These are phyloP conservation scores for Gnaphalium uliginosum DNA, from an alignment of 129 eudicot genomes.

Conservation along the genomic window DNA sequence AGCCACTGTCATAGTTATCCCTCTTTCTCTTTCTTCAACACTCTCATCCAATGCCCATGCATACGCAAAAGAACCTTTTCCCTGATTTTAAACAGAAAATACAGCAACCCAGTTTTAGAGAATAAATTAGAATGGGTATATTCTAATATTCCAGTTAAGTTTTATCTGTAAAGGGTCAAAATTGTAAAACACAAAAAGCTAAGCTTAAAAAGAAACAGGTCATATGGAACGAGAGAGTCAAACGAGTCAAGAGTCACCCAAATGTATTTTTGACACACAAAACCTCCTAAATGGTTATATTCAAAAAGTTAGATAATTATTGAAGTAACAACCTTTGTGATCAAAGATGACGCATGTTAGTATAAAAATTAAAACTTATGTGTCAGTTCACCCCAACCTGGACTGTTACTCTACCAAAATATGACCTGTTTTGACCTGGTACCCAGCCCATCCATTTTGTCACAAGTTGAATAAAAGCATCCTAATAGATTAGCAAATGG, in stretches of 20 bases:
- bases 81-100: slow-evolving; percentile 40
- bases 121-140: neutral
- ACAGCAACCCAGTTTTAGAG: slow-evolving; percentile 4
- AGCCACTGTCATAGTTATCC: slow-evolving; percentile 95
- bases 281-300: neutral
- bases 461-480: neutral
- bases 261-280: neutral
- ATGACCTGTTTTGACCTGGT: neutral
- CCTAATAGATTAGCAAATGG: neutral
- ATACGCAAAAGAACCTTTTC: slow-evolving; percentile 97
- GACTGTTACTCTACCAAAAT: neutral
- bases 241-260: neutral
- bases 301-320: neutral
- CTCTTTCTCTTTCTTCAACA: slow-evolving; percentile 95
- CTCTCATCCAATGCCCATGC: slow-evolving; percentile 99
- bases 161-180: neutral
- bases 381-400: neutral
- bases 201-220: neutral
- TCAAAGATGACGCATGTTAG: neutral
- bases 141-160: neutral
- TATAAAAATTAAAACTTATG: neutral
- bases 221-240: neutral
- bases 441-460: neutral
- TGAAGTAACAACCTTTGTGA: neutral
- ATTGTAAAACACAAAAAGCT: neutral